Evolutionary conservation across 148 eudicot genomes (phyloP).

Genomic region (Dysphania ambrosioides): DNA sequence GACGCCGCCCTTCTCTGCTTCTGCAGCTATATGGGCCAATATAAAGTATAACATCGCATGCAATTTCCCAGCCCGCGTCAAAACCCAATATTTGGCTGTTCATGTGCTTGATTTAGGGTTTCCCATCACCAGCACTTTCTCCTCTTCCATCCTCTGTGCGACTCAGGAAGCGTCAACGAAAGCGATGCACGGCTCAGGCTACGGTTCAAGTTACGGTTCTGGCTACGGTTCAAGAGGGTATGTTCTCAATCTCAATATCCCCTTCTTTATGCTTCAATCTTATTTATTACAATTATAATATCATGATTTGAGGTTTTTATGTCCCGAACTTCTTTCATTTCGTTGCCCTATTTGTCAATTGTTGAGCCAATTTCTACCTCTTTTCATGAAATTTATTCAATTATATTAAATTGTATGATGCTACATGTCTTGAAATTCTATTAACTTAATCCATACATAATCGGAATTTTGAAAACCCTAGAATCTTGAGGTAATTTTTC

Average conservation of each 20-base stretch:
- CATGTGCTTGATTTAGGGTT: too few species aligned
- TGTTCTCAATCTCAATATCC: neutral
- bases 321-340: neutral
- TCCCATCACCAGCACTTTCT: neutral
- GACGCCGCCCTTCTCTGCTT: too few species aligned
- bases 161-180: neutral
- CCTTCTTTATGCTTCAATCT: neutral
- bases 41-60: neutral
- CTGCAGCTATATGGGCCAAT: neutral
- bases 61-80: neutral
- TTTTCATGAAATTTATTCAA: neutral
- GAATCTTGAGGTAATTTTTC: too few species aligned
- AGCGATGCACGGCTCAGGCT: slow-evolving; percentile 23
- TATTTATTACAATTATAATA: neutral
- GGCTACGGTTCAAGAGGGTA: slow-evolving; percentile 26
- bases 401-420: neutral
- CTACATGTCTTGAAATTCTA: neutral
- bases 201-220: slow-evolving; percentile 20
- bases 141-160: neutral
- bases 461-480: too few species aligned
- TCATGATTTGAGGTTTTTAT: neutral
- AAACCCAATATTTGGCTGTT: neutral
- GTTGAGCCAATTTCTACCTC: too few species aligned
- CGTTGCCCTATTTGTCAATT: neutral
- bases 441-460: too few species aligned